Base-by-base conservation (phyloP, 345 rosid species). In the Populus alba region DNA sequence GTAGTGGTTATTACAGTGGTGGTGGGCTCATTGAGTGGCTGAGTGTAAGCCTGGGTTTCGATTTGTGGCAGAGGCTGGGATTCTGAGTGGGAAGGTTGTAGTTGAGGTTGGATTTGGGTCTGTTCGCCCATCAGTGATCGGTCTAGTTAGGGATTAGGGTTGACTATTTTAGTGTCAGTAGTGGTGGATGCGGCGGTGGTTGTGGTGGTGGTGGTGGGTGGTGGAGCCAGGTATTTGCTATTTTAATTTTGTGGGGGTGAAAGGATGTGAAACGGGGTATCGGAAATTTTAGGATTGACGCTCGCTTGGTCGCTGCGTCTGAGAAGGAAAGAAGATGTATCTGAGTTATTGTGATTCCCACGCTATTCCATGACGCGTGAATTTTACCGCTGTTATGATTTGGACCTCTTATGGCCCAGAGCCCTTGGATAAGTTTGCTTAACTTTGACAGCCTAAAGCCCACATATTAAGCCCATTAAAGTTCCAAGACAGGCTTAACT, bases 91-190 rank as follows among this genome's bases (percentile, higher is more conserved):
- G 78, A 85, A 37, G 84, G 57, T 66, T 67, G 81, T 53, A 86
- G 43, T 51, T 59, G 66, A 9, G 87, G 75, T 70, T 81, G 86
- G 20, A 62, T 75, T 23, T 86, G 90, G 80, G 85, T 78, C 78
- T 83, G 93, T 78, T 92, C 98, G 80, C 92, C 91, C 99, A 92
- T 95, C 73, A 77, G 87, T 73, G 75, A 85, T 77, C 78, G 49
- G 57, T n/a, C 45, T 29, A 59, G 8, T n/a, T 57, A 25, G 29
- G 62, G 63, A 25, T n/a, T 57, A 3, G 63, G 63, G n/a, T 6
- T 51, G 59, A 51, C n/a, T 18, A 7, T 51, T 25, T 53, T 20
- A 20, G 9, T 57, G 29, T 57, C 63, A 57, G 27, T n/a, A 7
- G 27, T n/a, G 62, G 23, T 53, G 61, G 61, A 6, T 10, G 27